phyloP scores from a whole-genome alignment of 1,139 yeast species.

The Trichomonascaceae sp. region DNA sequence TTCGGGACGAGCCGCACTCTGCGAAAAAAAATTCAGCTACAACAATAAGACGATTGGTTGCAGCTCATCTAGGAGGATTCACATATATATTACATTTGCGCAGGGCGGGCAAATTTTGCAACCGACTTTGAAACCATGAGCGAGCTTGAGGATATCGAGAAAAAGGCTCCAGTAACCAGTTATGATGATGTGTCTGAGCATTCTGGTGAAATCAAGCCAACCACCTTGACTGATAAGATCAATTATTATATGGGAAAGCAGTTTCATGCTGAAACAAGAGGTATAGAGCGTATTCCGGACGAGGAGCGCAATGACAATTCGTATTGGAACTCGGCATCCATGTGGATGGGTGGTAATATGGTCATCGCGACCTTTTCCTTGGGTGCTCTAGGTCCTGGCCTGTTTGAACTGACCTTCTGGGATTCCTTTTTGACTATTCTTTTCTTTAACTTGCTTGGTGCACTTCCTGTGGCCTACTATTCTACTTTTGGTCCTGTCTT shows the following conservation, averaged over 20 bases:
- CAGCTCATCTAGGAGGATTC: neutral
- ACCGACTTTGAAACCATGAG: neutral
- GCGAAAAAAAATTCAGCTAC: neutral
- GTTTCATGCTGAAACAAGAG: conserved; percentile 49
- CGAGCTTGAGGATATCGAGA: conserved; percentile 1
- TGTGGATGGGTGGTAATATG: conserved; percentile 93
- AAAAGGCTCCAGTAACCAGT: neutral
- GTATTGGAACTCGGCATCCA: conserved; percentile 64
- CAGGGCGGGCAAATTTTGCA: too few relatives aligned
- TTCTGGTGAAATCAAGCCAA: conserved; percentile 7
- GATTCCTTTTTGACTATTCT: conserved; percentile 56
- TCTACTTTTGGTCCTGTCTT: conserved; percentile 78
- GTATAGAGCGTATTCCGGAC: conserved; percentile 63
- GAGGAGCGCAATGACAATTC: conserved; percentile 60
- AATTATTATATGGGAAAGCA: conserved; percentile 7
- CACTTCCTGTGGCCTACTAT: conserved; percentile 72
- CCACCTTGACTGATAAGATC: conserved; percentile 3
- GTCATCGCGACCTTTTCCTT: conserved; percentile 78
- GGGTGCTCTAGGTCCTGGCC: conserved; percentile 67
- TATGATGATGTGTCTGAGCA: conserved; percentile 6
- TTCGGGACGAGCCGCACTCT: neutral
- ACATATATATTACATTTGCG: neutral
- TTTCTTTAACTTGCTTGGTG: conserved; percentile 70
- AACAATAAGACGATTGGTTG: neutral
- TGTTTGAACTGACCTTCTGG: conserved; percentile 54